Conservation (phyloP, 169 alveolate species). For the Babesia caballi region DNA sequence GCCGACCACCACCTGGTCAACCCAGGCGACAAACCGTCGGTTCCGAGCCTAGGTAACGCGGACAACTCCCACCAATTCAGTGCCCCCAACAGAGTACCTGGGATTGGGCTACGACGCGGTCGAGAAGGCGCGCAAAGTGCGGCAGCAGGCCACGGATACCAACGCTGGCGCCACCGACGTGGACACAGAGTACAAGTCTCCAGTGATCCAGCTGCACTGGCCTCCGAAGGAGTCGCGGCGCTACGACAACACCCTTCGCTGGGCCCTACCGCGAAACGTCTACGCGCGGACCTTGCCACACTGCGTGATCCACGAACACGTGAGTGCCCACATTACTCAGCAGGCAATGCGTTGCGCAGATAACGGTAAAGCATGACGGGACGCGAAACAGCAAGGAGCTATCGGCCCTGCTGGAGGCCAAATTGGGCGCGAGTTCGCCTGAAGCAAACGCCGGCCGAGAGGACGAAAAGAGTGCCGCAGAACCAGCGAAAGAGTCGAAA, state of each 20-base stretch:
- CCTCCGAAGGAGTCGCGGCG: neutral
- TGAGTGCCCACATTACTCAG: neutral
- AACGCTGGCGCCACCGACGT: neutral
- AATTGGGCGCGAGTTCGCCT: neutral
- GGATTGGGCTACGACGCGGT: conserved; percentile 50
- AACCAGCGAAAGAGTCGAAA: neutral
- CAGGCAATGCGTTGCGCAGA: neutral
- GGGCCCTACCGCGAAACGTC: conserved; percentile 21
- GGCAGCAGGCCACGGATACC: neutral
- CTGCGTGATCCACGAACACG: conserved; percentile 23
- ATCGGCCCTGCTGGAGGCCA: neutral
- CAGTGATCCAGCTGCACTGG: conserved; percentile 22
- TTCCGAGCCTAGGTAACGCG: conserved; percentile 2
- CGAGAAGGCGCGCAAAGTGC: neutral
- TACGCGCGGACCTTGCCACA: conserved; percentile 29
- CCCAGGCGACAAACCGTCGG: neutral
- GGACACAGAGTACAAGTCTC: conserved; percentile 25
- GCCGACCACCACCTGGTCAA: neutral
- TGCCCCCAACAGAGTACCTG: conserved; percentile 32
- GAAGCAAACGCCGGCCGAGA: neutral
- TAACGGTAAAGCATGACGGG: neutral
- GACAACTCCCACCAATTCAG: too few species aligned
- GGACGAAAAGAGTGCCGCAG: neutral
- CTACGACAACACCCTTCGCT: conserved; percentile 43
- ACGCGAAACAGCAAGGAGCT: neutral